Percentiles rank a stretch among this genome's conserved stretches.
phyloP scores from a whole-genome alignment of 129 eudicot species.

The Saposhnikovia divaricata region DNA sequence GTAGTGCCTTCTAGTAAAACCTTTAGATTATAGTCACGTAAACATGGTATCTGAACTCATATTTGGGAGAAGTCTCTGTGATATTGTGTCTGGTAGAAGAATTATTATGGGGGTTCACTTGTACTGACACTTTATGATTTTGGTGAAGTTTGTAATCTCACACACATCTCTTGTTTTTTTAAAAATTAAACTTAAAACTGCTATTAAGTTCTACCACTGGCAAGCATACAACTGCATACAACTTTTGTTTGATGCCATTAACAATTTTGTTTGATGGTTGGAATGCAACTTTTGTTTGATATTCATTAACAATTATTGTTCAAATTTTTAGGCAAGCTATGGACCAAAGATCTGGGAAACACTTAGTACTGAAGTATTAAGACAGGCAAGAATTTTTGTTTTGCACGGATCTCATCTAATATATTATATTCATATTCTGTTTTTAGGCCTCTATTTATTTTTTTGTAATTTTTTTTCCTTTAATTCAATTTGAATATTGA shows the following conservation, averaged over 20 bases:
- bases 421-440: not conserved
- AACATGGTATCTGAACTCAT: not conserved
- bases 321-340: constrained; percentile 30
- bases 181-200: not conserved
- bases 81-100: not conserved
- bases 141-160: not conserved
- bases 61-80: not conserved
- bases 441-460: not conserved
- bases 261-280: not conserved
- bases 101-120: not conserved
- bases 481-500: not conserved
- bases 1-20: not conserved
- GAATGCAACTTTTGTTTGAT: not conserved
- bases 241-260: not conserved
- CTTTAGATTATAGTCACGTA: not conserved
- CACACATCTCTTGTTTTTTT: too few relatives aligned
- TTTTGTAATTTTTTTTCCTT: not conserved
- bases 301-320: constrained; percentile 3
- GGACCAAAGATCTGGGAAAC: constrained; percentile 40
- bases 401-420: not conserved
- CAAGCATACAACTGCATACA: too few relatives aligned
- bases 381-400: constrained; percentile 12
- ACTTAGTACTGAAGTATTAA: constrained; percentile 40
- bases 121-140: not conserved
- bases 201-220: not conserved